phyloP scores from a whole-genome alignment of 2,329 filamentous ascomycete species.

The Diaporthe helianthi region DNA sequence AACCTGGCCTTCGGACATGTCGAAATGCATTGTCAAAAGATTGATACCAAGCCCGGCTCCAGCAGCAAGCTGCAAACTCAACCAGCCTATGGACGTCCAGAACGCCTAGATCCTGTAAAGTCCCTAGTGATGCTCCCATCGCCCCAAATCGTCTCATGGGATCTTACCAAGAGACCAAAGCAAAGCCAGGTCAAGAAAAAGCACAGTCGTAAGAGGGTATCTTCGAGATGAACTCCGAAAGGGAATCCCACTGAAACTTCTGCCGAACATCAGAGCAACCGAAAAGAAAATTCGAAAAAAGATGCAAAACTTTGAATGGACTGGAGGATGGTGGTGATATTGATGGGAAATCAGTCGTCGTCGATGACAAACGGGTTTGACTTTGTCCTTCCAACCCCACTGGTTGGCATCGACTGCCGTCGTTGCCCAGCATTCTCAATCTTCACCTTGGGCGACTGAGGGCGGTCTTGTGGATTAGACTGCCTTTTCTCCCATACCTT shows the following conservation, averaged over 20 bases:
- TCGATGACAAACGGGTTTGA: constrained; percentile 19
- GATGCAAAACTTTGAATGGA: neutral
- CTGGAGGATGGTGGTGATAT: neutral
- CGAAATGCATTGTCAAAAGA: neutral
- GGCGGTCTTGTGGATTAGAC: neutral
- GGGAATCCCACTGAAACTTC: neutral
- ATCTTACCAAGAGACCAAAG: neutral
- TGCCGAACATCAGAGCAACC: neutral
- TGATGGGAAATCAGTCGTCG: neutral
- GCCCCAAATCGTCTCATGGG: neutral
- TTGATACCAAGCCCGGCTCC: neutral
- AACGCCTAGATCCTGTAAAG: neutral
- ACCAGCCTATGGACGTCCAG: neutral
- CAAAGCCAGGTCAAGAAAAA: neutral
- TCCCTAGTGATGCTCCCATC: neutral
- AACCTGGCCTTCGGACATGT: neutral
- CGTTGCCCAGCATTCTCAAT: constrained; percentile 3
- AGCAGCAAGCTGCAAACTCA: neutral
- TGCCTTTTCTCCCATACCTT: constrained; percentile 8
- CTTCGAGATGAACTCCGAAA: constrained; percentile 16
- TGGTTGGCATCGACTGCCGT: neutral
- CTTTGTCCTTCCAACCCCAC: neutral
- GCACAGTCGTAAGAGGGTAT: constrained; percentile 3
- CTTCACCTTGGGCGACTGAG: neutral
- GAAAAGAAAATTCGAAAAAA: neutral